Evolutionary conservation across 768 basidiomycete species (phyloP).

Genomic region (Tulasnella sp.): DNA sequence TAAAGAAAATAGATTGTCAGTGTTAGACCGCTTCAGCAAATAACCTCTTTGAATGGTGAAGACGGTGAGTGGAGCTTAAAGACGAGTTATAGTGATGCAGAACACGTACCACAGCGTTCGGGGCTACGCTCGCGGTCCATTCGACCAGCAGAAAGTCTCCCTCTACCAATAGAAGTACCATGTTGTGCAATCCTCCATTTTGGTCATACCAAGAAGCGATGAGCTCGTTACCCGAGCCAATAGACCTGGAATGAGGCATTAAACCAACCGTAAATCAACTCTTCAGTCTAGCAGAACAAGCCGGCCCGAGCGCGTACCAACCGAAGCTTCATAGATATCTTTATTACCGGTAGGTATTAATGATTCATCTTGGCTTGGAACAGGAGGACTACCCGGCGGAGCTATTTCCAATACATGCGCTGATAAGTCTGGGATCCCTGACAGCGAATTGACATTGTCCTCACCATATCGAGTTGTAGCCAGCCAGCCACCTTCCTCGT

Average conservation of each 20-base stretch:
- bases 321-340: neutral
- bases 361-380: neutral
- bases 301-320: neutral
- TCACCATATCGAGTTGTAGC: neutral
- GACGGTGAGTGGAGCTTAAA: neutral
- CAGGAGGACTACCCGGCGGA: neutral
- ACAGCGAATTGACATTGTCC: neutral
- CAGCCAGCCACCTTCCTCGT: neutral
- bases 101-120: neutral
- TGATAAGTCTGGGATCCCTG: neutral
- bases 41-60: neutral
- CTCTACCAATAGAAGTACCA: neutral
- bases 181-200: neutral
- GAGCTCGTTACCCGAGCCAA: neutral
- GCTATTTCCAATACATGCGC: neutral
- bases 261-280: neutral
- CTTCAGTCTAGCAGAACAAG: neutral
- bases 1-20: no score
- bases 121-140: neutral
- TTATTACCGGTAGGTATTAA: neutral
- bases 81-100: neutral
- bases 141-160: neutral
- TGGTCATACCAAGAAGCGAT: neutral
- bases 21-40: neutral
- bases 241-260: neutral